phyloP scores from a whole-genome alignment of 2,329 filamentous ascomycete species.

The Zymoseptoria pseudotritici region DNA sequence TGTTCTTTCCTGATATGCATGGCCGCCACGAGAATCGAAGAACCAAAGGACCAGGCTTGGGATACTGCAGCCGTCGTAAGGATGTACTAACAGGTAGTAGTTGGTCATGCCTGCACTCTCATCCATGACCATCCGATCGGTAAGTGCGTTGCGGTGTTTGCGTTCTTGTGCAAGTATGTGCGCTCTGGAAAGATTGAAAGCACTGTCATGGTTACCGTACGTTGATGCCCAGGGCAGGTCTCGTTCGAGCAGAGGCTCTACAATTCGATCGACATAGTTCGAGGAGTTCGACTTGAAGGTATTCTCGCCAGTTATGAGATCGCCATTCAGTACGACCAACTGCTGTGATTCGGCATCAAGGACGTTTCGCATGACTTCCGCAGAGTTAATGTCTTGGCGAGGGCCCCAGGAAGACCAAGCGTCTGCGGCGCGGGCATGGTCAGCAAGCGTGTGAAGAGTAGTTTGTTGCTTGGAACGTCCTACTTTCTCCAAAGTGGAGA shows the following conservation, averaged over 20 bases:
- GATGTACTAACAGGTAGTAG: constrained; percentile 48
- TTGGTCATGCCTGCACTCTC: constrained; percentile 43
- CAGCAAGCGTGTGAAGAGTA: constrained; percentile 37
- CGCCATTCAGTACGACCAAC: constrained; percentile 63
- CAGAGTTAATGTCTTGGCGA: constrained; percentile 50
- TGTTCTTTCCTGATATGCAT: constrained; percentile 42
- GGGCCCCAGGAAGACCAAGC: constrained; percentile 33
- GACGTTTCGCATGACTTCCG: constrained; percentile 50
- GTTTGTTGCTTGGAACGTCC: neutral
- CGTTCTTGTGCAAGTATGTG: constrained; percentile 37
- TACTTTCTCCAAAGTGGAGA: constrained; percentile 59
- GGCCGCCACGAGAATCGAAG: constrained; percentile 57
- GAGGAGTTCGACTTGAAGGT: constrained; percentile 50
- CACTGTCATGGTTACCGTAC: constrained; percentile 64
- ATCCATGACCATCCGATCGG: constrained; percentile 37
- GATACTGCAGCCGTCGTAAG: constrained; percentile 32
- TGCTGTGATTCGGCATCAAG: constrained; percentile 51
- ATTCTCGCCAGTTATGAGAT: constrained; percentile 63
- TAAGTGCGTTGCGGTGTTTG: constrained; percentile 32
- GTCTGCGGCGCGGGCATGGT: constrained; percentile 6
- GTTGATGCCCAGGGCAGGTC: constrained; percentile 57
- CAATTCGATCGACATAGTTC: constrained; percentile 52
- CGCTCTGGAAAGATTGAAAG: constrained; percentile 49
- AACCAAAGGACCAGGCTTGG: constrained; percentile 58
- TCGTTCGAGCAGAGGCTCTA: constrained; percentile 50